phyloP scores from a whole-genome alignment of 1,284 basidiomycete species.

The Laetiporus sulphureus region DNA sequence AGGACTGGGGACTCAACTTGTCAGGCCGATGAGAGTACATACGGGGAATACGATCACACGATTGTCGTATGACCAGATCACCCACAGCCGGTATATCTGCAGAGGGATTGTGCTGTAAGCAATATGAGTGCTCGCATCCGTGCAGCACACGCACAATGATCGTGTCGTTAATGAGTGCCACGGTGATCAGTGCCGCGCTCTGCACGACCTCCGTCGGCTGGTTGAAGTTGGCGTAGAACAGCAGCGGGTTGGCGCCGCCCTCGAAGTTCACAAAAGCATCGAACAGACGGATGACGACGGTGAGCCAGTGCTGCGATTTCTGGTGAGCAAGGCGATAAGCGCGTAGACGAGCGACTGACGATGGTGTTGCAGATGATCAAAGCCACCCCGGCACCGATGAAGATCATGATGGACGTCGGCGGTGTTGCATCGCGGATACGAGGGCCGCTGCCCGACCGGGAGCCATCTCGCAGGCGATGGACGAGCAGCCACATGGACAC shows the following conservation, averaged over 20 bases:
- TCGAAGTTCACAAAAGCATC: constrained; percentile 12
- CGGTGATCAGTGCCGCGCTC: constrained; percentile 10
- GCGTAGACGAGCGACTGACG: no score
- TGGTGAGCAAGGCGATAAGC: no score
- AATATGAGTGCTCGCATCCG: no score
- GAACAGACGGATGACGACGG: constrained; percentile 9
- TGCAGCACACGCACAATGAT: constrained; percentile 14
- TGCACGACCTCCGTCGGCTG: constrained; percentile 9
- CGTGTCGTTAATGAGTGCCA: constrained; percentile 13
- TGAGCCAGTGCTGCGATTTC: constrained; percentile 17
- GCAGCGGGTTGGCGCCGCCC: constrained; percentile 4
- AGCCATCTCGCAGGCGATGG: no score
- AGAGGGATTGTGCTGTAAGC: no score
- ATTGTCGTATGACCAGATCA: constrained; percentile 11
- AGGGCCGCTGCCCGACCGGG: no score
- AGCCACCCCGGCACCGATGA: no score
- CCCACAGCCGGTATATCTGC: constrained; percentile 14
- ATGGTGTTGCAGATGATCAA: no score
- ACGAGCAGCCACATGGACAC: no score
- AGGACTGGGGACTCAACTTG: background rate
- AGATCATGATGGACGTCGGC: no score
- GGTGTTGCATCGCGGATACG: no score
- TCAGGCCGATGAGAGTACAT: constrained; percentile 1
- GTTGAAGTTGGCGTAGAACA: constrained; percentile 9
- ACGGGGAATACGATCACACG: constrained; percentile 11